Base-by-base conservation (phyloP, 495 filamentous ascomycete species). In the Neurospora terricola region DNA sequence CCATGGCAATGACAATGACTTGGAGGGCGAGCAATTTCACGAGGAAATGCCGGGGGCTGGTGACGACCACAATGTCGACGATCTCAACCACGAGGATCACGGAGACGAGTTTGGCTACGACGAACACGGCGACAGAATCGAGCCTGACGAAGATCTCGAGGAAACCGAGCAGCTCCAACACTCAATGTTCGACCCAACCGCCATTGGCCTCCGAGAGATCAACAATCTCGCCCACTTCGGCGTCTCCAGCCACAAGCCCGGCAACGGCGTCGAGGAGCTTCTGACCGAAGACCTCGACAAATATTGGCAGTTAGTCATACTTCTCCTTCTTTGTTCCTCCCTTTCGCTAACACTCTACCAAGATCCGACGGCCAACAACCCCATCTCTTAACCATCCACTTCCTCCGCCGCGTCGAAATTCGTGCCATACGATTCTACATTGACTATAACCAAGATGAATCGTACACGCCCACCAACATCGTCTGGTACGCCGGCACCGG, bases 381-480 rank as follows among this genome's bases (percentile, higher is more conserved):
- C 16, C 96, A 99, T 75, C 88, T 90, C n/a, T 87, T 99, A 34
- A 97, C 92, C 42, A 90, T 97, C 21, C 95, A 98, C 81, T 99
- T 99, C 83, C 91, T 96, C 83, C 96, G 97, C 78, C 87, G 94
- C 9, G 96, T 98, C 68, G 90, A 90, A 69, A 92, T 99, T 70
- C 90, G 92, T 7, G 87, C 88, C 18, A 90, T 99, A 38, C 87
- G 95, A 16, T 89, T 99, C 38, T 96, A 92, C 76, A 90, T 98
- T 39, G 93, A 98, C 83, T 97, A 95, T 79, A 90, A 91, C 69
- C 85, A 91, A 21, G 96, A 99, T 82, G 96, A 99, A 83, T 93
- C 90, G 39, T 99, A 99, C 82, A 99, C 96, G n/a, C 96, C 96
- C 3, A 98, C 94, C 1, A 91, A 93, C 75, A 94, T 99, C 77